Percentiles rank a stretch among this genome's conserved stretches.
Evolutionary conservation across 495 filamentous ascomycete genomes (phyloP).

Genomic region (Lindgomyces ingoldianus): DNA sequence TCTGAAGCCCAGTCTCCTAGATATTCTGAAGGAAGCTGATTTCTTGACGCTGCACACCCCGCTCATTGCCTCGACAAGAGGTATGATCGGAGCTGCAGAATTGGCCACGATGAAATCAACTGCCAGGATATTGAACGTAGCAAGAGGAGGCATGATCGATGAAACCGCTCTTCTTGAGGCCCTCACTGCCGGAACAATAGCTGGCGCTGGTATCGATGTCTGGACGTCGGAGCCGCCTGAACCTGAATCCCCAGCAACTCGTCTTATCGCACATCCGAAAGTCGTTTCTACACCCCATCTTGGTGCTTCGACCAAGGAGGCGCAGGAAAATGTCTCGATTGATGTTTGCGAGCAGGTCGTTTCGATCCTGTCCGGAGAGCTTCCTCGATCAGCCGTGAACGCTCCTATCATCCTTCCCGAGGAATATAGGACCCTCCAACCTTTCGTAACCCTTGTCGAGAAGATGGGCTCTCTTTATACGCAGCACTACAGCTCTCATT

Average conservation of each 20-base stretch:
- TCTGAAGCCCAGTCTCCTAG: constrained; percentile 53
- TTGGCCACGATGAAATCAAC: constrained; percentile 67
- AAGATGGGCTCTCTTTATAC: constrained; percentile 71
- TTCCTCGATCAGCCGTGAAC: constrained; percentile 71
- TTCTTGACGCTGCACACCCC: constrained; percentile 77
- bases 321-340: constrained; percentile 72
- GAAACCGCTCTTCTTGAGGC: constrained; percentile 68
- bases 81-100: constrained; percentile 63
- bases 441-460: constrained; percentile 67
- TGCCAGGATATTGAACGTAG: constrained; percentile 68
- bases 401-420: constrained; percentile 72
- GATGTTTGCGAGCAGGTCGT: constrained; percentile 76
- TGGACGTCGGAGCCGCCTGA: constrained; percentile 69
- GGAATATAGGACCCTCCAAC: constrained; percentile 68
- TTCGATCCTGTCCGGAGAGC: constrained; percentile 62
- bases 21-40: constrained; percentile 62
- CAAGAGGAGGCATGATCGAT: constrained; percentile 73
- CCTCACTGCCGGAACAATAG: constrained; percentile 65
- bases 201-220: constrained; percentile 73
- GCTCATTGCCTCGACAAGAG: constrained; percentile 67
- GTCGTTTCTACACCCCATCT: constrained; percentile 72
- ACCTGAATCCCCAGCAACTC: constrained; percentile 53
- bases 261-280: constrained; percentile 60
- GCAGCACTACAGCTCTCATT: constrained; percentile 59
- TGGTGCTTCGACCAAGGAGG: constrained; percentile 72